Evolutionary conservation across 345 rosid genomes (phyloP).

Genomic region (Alliaria petiolata): DNA sequence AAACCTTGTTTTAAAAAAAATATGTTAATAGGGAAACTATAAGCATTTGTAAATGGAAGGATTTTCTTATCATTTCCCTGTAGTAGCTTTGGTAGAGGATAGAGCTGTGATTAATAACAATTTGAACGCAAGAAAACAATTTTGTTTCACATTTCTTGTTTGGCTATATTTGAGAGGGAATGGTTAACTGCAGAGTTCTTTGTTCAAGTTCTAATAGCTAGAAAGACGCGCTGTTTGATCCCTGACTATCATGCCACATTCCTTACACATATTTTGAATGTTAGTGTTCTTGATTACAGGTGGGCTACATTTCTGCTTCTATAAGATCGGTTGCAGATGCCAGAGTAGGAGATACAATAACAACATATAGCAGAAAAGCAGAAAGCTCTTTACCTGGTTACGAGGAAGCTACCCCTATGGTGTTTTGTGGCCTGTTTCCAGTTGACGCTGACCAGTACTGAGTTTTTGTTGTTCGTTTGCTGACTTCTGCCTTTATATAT

Average conservation of each 20-base stretch:
- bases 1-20: not conserved
- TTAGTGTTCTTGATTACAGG: constrained; percentile 42
- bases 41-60: not conserved
- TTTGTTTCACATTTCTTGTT: constrained; percentile 5
- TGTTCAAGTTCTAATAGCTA: not conserved
- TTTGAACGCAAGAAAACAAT: not conserved
- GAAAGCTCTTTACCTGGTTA: constrained; percentile 84
- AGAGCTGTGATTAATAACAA: not conserved
- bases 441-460: constrained; percentile 98
- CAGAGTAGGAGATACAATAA: constrained; percentile 93
- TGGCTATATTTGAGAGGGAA: not conserved
- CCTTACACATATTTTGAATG: constrained; percentile 9
- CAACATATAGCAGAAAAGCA: constrained; percentile 65
- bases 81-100: constrained; percentile 7
- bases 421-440: constrained; percentile 97
- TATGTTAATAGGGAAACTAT: not conserved
- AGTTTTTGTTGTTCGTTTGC: constrained; percentile 10
- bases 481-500: constrained; percentile 16
- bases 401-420: constrained; percentile 98
- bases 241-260: not conserved
- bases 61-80: not conserved
- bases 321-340: constrained; percentile 97
- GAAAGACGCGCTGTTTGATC: constrained; percentile 7
- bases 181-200: not conserved
- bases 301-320: constrained; percentile 95